A percentile compares a stretch with the other conserved stretches of the same genome.
Conservation (phyloP, 805 yeast genomes). For the Wickerhamomyces tratensis region DNA sequence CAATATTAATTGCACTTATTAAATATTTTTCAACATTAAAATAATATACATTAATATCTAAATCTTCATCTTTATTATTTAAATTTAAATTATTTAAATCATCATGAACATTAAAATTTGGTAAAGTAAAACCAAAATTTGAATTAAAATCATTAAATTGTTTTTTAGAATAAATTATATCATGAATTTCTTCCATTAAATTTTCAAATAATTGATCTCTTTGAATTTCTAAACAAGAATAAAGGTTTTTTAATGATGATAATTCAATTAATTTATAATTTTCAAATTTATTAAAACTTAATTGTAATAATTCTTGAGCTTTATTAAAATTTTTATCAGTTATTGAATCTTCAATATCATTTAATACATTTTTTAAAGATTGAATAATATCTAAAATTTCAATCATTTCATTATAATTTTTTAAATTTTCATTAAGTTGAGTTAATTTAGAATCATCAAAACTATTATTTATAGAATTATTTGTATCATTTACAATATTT, state of each 20-base stretch:
- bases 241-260: conserved; percentile 40
- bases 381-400: conserved; percentile 62
- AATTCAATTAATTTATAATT: conserved; percentile 47
- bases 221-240: conserved; percentile 44
- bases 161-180: conserved; percentile 53
- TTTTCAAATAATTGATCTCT: conserved; percentile 55
- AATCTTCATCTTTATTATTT: not conserved
- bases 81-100: conserved; percentile 11
- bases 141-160: conserved; percentile 9
- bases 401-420: conserved; percentile 56
- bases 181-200: conserved; percentile 67
- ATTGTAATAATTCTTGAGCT: conserved; percentile 47
- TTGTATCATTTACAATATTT: conserved; percentile 38
- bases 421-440: conserved; percentile 50
- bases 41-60: conserved; percentile 5
- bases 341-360: conserved; percentile 54
- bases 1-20: conserved; percentile 47
- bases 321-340: conserved; percentile 59
- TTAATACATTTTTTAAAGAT: conserved; percentile 47
- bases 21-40: conserved; percentile 44
- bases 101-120: conserved; percentile 11
- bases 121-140: not conserved
- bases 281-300: conserved; percentile 36
- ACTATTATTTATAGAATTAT: not conserved
- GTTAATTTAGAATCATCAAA: conserved; percentile 1